phyloP scores from a whole-genome alignment of 164 flowering plant species.

The Pachysandra terminalis region DNA sequence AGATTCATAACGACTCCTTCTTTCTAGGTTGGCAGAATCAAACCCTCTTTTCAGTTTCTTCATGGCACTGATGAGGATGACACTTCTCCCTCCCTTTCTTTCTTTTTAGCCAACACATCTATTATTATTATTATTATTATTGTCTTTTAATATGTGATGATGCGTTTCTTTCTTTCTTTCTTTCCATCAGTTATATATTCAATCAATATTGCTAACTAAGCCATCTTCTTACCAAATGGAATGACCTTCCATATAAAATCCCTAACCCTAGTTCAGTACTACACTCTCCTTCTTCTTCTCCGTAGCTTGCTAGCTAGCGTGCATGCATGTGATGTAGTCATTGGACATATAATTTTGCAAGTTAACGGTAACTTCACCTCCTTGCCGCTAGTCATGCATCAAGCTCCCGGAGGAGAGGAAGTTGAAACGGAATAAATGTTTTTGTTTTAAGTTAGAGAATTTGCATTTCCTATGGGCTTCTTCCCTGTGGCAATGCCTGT shows the following conservation, averaged over 20 bases:
- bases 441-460: slow-evolving; percentile 1
- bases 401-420: too few species aligned
- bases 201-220: neutral
- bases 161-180: neutral
- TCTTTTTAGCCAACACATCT: too few species aligned
- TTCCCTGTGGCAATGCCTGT: too few species aligned
- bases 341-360: slow-evolving; percentile 10
- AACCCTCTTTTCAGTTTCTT: slow-evolving; percentile 83
- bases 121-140: too few species aligned
- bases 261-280: slow-evolving; percentile 19
- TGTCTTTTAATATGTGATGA: neutral
- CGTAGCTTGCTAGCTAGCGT: neutral
- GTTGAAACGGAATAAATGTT: slow-evolving; percentile 14
- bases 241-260: slow-evolving; percentile 2
- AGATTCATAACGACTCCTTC: slow-evolving; percentile 39
- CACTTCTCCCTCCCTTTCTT: too few species aligned
- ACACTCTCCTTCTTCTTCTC: neutral
- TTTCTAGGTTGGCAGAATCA: slow-evolving; percentile 88
- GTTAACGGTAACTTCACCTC: slow-evolving; percentile 4
- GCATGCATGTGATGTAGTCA: slow-evolving; percentile 11
- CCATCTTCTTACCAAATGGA: neutral
- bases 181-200: neutral
- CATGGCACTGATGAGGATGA: slow-evolving; percentile 54
- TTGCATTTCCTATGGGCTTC: slow-evolving; percentile 3
- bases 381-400: slow-evolving; percentile 4